Evolutionary conservation across 257 asterid genomes (phyloP).

Genomic region (Solanum medicagineum): DNA sequence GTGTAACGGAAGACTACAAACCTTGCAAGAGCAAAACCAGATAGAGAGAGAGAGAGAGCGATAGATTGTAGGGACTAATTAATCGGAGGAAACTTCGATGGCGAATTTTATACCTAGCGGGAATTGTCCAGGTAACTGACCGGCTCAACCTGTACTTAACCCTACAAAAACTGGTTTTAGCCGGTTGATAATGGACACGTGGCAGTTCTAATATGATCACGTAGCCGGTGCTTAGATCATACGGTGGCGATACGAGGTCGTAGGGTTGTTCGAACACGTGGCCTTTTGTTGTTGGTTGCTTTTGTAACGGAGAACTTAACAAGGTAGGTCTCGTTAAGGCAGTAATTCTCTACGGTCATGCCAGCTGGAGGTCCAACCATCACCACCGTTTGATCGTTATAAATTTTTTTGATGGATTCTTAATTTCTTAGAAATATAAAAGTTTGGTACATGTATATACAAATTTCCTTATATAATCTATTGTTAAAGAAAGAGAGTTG

Average conservation of each 20-base stretch:
- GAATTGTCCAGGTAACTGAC: conserved; percentile 31
- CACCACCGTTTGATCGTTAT: background rate
- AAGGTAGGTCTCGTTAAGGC: conserved; percentile 2
- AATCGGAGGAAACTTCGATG: background rate
- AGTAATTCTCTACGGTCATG: background rate
- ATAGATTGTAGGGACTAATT: conserved; percentile 4
- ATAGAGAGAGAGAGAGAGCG: conserved; percentile 4
- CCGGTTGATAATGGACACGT: conserved; percentile 24
- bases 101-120: conserved; percentile 46
- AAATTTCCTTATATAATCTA: background rate
- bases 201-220: conserved; percentile 6
- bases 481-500: background rate
- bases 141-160: conserved; percentile 27
- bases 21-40: conserved; percentile 20
- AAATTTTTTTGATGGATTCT: background rate
- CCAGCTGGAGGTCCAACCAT: background rate
- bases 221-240: conserved; percentile 29
- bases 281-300: conserved; percentile 12
- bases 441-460: background rate
- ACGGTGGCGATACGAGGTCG: conserved; percentile 42
- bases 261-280: conserved; percentile 26
- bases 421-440: background rate
- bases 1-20: conserved; percentile 14
- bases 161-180: conserved; percentile 20
- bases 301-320: background rate